Percentiles rank a stretch among this genome's conserved stretches.
Evolutionary conservation across 805 yeast genomes (phyloP).

Genomic region (Saturnispora halmiae): DNA sequence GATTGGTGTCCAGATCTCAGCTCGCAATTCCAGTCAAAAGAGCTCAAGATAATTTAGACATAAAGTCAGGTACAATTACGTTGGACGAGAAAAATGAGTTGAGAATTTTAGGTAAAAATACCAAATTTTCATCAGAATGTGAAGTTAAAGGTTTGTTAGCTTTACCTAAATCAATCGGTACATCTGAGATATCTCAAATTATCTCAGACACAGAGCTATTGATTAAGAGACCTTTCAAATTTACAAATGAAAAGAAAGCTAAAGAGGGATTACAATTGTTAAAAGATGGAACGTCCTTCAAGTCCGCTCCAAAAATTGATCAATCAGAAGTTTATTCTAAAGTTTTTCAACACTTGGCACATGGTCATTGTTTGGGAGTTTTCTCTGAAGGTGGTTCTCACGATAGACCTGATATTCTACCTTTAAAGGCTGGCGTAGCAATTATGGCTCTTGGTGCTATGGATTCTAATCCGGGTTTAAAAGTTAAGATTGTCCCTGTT

Average conservation of each 20-base stretch:
- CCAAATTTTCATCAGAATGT: constrained; percentile 57
- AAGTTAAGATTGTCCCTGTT: constrained; percentile 86
- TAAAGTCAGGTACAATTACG: constrained; percentile 58
- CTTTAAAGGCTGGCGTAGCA: constrained; percentile 95
- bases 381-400: constrained; percentile 99
- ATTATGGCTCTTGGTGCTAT: constrained; percentile 96
- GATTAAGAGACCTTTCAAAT: constrained; percentile 59
- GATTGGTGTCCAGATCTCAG: constrained; percentile 65
- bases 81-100: constrained; percentile 38
- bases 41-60: constrained; percentile 74
- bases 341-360: constrained; percentile 76
- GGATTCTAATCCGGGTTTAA: constrained; percentile 63
- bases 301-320: constrained; percentile 74
- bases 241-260: constrained; percentile 30
- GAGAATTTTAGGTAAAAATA: constrained; percentile 47
- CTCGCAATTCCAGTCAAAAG: constrained; percentile 85
- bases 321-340: constrained; percentile 74
- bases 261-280: constrained; percentile 36
- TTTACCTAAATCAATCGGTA: constrained; percentile 70
- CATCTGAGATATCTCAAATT: constrained; percentile 58
- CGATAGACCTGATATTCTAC: constrained; percentile 84
- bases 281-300: constrained; percentile 46
- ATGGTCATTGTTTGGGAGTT: constrained; percentile 79
- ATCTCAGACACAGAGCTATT: constrained; percentile 62
- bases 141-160: constrained; percentile 60